These are phyloP conservation scores for Dryas octopetala DNA, from an alignment of 306 rosid genomes.

Conservation along the genomic window DNA sequence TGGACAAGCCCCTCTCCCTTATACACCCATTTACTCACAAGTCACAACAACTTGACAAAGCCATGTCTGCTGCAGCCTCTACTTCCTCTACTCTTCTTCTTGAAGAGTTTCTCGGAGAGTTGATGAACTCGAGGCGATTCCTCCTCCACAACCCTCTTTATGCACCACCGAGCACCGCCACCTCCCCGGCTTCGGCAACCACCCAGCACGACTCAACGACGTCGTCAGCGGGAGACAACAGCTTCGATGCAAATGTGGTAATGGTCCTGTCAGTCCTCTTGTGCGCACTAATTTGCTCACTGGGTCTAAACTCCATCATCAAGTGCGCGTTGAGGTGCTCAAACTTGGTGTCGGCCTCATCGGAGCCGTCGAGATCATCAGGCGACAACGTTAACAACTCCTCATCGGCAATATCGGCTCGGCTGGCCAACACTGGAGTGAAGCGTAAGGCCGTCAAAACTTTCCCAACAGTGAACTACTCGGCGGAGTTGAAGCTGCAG, in stretches of 20 bases:
- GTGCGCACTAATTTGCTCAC: constrained; percentile 81
- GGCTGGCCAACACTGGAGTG: constrained; percentile 51
- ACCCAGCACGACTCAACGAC: constrained; percentile 16
- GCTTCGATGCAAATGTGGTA: constrained; percentile 79
- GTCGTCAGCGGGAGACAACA: constrained; percentile 38
- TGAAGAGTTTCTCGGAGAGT: constrained; percentile 34
- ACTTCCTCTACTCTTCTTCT: constrained; percentile 33
- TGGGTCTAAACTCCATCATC: constrained; percentile 78
- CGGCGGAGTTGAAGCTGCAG: constrained; percentile 41
- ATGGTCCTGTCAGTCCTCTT: constrained; percentile 93
- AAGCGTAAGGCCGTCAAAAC: constrained; percentile 77
- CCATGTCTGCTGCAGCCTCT: constrained; percentile 49
- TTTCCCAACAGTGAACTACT: constrained; percentile 54
- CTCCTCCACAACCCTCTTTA: constrained; percentile 47
- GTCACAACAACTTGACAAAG: constrained; percentile 10
- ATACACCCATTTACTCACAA: constrained; percentile 22
- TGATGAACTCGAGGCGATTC: constrained; percentile 59
- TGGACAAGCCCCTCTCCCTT: not conserved
- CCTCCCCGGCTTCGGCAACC: constrained; percentile 34
- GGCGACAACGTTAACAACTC: not conserved
- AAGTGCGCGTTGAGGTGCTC: constrained; percentile 80
- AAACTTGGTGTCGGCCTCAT: constrained; percentile 29
- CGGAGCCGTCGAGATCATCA: constrained; percentile 13
- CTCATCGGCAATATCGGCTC: not conserved
- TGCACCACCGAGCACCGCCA: constrained; percentile 32